Conservation (phyloP, 2,329 filamentous ascomycete genomes). For the Calonectria hongkongensis region DNA sequence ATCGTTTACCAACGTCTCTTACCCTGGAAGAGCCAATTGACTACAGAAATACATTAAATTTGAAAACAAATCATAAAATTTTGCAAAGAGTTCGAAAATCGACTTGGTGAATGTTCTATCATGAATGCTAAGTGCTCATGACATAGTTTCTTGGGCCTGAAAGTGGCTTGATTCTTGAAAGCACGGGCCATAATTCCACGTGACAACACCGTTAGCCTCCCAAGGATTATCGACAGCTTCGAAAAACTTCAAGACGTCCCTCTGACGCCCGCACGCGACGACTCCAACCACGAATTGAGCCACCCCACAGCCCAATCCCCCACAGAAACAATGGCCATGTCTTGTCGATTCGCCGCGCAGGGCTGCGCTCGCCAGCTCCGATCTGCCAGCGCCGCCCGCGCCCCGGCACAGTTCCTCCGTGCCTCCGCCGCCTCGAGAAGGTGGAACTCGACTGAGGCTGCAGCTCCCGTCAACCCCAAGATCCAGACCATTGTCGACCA, state of each 20-base stretch:
- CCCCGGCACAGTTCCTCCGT: conserved; percentile 68
- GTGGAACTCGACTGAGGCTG: conserved; percentile 90
- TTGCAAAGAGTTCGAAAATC: not conserved
- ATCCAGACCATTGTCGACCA: conserved; percentile 97
- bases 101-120: not conserved
- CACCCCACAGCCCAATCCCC: conserved; percentile 51
- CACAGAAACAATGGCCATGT: conserved; percentile 73
- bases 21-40: not conserved
- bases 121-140: conserved; percentile 13
- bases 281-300: conserved; percentile 54
- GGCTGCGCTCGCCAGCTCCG: conserved; percentile 79
- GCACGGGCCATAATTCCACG: conserved; percentile 44
- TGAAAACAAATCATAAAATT: not conserved
- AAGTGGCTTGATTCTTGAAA: conserved; percentile 10
- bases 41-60: not conserved
- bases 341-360: conserved; percentile 78
- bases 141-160: conserved; percentile 15
- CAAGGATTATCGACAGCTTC: conserved; percentile 57
- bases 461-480: conserved; percentile 85
- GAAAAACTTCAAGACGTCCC: conserved; percentile 64
- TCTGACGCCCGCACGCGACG: conserved; percentile 57
- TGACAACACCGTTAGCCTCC: conserved; percentile 50
- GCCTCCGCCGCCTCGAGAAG: conserved; percentile 76
- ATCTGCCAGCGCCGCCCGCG: conserved; percentile 66
- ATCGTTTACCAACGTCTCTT: not conserved